Conservation (phyloP, 2,329 filamentous ascomycete genomes). For the Penicillium corylophilum region DNA sequence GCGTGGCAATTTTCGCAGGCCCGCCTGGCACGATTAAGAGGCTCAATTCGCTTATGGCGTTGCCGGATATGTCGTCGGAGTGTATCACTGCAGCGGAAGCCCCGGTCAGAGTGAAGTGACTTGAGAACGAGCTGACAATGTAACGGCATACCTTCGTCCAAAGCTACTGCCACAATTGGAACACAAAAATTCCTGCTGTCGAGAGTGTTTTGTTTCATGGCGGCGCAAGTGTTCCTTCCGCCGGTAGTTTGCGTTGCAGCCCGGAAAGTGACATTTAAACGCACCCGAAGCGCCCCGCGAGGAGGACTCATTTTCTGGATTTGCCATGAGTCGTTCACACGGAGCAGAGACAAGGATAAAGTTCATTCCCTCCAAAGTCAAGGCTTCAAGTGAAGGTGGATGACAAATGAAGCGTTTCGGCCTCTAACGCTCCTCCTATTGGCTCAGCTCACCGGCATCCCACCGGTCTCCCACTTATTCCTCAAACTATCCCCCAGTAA, state of each 20-base stretch:
- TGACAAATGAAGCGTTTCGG: background rate
- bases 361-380: background rate
- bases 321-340: background rate
- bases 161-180: constrained; percentile 16
- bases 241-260: constrained; percentile 23
- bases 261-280: constrained; percentile 15
- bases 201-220: constrained; percentile 21
- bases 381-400: background rate
- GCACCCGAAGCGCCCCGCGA: background rate
- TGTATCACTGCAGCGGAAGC: constrained; percentile 21
- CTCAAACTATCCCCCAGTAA: no score
- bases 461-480: background rate
- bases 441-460: background rate
- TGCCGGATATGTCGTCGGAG: constrained; percentile 26
- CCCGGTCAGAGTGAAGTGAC: background rate
- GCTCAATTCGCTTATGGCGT: constrained; percentile 15
- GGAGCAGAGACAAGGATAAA: background rate
- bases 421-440: background rate
- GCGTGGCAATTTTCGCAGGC: constrained; percentile 23
- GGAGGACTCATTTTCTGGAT: background rate
- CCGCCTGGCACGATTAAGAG: constrained; percentile 4
- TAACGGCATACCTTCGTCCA: constrained; percentile 17
- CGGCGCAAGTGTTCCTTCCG: constrained; percentile 28
- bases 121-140: background rate
- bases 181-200: constrained; percentile 13